A percentile compares a stretch with the other conserved stretches of the same genome.
phyloP scores from a whole-genome alignment of 116 monocot species.

The Trichopus zeylanicus region DNA sequence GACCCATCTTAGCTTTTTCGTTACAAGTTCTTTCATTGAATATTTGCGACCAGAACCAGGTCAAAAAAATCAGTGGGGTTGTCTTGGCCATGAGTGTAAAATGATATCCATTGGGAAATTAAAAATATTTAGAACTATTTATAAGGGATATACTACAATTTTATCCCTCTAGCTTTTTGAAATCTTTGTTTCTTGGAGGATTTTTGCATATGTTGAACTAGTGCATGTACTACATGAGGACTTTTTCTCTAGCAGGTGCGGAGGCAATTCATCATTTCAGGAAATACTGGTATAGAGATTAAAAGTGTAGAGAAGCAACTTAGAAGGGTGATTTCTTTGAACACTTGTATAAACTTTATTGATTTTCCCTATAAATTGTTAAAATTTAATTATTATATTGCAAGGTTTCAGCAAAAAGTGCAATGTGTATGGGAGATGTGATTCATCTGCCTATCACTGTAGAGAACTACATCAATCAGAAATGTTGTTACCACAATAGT shows the following conservation, averaged over 20 bases:
- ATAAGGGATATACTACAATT: too few relatives aligned
- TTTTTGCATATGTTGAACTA: too few relatives aligned
- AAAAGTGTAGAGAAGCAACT: conserved; percentile 12
- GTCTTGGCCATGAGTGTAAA: too few relatives aligned
- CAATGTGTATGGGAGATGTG: conserved; percentile 60
- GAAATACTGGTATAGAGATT: background rate
- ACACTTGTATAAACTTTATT: conserved; percentile 1
- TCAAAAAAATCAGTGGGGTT: too few relatives aligned
- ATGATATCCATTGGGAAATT: too few relatives aligned
- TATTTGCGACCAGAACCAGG: too few relatives aligned
- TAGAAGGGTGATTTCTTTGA: conserved; percentile 45
- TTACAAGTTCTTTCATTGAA: too few relatives aligned
- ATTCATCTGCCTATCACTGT: conserved; percentile 58
- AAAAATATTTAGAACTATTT: too few relatives aligned
- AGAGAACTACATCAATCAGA: conserved; percentile 25
- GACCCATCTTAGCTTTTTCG: too few relatives aligned
- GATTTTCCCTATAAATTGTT: background rate
- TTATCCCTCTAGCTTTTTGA: too few relatives aligned
- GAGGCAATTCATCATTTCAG: conserved; percentile 13
- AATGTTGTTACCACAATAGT: conserved; percentile 11
- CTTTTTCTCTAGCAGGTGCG: conserved; percentile 29
- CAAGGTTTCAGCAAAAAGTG: conserved; percentile 83
- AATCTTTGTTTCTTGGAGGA: too few relatives aligned
- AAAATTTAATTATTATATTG: background rate
- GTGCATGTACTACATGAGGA: background rate